Evolutionary conservation across 1,284 basidiomycete genomes (phyloP).

Genomic region (Tylopilus sp.): DNA sequence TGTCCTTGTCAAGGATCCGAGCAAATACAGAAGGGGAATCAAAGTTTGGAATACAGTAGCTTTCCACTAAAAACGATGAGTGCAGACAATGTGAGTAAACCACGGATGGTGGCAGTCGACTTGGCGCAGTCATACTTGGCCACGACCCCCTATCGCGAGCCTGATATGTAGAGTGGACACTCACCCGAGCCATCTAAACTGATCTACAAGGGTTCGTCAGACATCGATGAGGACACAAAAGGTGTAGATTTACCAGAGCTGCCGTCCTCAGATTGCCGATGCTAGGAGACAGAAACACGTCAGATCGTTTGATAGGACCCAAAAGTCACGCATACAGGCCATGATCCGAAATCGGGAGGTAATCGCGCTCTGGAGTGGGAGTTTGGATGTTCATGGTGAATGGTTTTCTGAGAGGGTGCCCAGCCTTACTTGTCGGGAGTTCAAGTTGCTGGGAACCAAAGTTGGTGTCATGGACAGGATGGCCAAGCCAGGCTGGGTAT

Average conservation of each 20-base stretch:
- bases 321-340: conserved; percentile 60
- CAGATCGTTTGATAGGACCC: conserved; percentile 13
- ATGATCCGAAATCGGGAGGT: conserved; percentile 73
- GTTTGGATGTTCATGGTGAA: conserved; percentile 47
- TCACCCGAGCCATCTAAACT: conserved; percentile 80
- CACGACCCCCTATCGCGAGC: too few relatives aligned
- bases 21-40: conserved; percentile 92
- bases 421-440: conserved; percentile 2
- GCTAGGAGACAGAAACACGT: conserved; percentile 45
- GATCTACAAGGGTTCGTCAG: conserved; percentile 50
- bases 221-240: conserved; percentile 9
- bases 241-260: conserved; percentile 59
- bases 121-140: too few relatives aligned
- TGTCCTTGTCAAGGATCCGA: conserved; percentile 83
- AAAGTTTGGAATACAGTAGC: conserved; percentile 90
- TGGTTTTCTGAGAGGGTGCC: not conserved
- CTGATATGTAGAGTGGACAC: conserved; percentile 32
- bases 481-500: conserved; percentile 8
- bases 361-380: conserved; percentile 53
- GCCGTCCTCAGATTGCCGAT: conserved; percentile 84
- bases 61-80: conserved; percentile 65
- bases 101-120: too few relatives aligned
- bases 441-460: conserved; percentile 16
- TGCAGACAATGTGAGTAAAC: conserved; percentile 14
- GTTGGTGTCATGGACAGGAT: conserved; percentile 20